A percentile compares a stretch with the other conserved stretches of the same genome.
Evolutionary conservation across 1,284 basidiomycete genomes (phyloP).

Genomic region (Ganoderma sinense): DNA sequence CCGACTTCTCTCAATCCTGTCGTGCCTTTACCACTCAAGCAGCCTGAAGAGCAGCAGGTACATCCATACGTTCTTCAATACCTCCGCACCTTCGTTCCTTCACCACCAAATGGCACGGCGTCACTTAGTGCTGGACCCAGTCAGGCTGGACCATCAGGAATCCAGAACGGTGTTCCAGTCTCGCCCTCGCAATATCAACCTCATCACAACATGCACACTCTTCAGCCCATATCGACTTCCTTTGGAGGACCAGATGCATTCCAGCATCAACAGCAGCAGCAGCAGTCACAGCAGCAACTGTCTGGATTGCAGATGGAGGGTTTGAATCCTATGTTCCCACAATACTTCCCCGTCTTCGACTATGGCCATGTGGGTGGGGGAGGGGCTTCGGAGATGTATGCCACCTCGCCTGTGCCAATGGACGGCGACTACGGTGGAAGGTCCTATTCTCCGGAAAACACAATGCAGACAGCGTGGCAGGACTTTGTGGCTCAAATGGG

Average conservation of each 20-base stretch:
- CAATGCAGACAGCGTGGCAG: conserved; percentile 46
- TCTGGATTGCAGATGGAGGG: conserved; percentile 35
- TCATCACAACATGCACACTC: conserved; percentile 26
- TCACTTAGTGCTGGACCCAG: conserved; percentile 17
- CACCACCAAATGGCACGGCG: conserved; percentile 22
- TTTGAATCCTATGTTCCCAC: conserved; percentile 54
- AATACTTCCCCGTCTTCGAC: conserved; percentile 81
- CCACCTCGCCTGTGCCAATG: conserved; percentile 36
- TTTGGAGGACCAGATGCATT: conserved; percentile 20
- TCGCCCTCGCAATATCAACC: conserved; percentile 33
- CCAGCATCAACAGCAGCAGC: conserved; percentile 22
- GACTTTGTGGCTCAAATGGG: conserved; percentile 49
- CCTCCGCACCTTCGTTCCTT: conserved; percentile 64
- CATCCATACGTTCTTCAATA: conserved; percentile 73
- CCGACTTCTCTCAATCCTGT: conserved; percentile 73
- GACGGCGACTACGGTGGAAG: conserved; percentile 35
- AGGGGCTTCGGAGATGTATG: conserved; percentile 26
- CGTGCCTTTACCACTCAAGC: conserved; percentile 44
- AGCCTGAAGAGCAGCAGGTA: conserved; percentile 43
- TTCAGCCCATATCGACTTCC: conserved; percentile 27
- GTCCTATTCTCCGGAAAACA: conserved; percentile 42
- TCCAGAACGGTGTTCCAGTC: conserved; percentile 29
- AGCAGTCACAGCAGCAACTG: conserved; percentile 15
- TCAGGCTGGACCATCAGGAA: conserved; percentile 22
- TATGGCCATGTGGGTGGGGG: conserved; percentile 52